A percentile compares a stretch with the other conserved stretches of the same genome.
Evolutionary conservation across 257 asterid species (phyloP).

Genomic region (Salvia miltiorrhiza): DNA sequence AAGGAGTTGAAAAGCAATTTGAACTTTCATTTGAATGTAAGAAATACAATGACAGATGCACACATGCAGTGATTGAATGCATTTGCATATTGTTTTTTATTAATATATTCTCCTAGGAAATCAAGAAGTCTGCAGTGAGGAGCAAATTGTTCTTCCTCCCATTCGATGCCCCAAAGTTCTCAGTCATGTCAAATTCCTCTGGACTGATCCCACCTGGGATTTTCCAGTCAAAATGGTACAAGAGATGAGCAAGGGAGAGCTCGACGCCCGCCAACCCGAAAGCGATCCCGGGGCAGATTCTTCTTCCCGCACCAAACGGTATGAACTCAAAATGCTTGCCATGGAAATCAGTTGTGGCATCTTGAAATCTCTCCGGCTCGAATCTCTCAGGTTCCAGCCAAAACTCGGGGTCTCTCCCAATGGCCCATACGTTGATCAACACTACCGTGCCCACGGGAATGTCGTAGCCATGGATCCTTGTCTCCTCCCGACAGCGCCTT

Average conservation of each 20-base stretch:
- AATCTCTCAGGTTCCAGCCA: slow-evolving; percentile 24
- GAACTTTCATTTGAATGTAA: neutral
- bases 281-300: slow-evolving; percentile 31
- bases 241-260: slow-evolving; percentile 23
- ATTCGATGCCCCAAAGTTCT: slow-evolving; percentile 27
- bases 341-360: slow-evolving; percentile 14
- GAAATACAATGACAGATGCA: neutral
- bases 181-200: slow-evolving; percentile 28
- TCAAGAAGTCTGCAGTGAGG: slow-evolving; percentile 15
- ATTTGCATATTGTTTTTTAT: neutral
- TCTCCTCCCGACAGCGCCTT: slow-evolving; percentile 19
- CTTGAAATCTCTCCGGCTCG: slow-evolving; percentile 24
- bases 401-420: slow-evolving; percentile 16
- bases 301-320: slow-evolving; percentile 36
- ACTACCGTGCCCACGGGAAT: slow-evolving; percentile 26
- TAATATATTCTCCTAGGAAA: neutral
- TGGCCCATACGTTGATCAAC: slow-evolving; percentile 31
- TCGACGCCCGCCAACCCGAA: slow-evolving; percentile 28
- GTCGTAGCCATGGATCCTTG: slow-evolving; percentile 22
- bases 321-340: slow-evolving; percentile 28
- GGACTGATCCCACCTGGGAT: slow-evolving; percentile 27
- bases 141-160: slow-evolving; percentile 27
- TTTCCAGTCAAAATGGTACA: slow-evolving; percentile 33
- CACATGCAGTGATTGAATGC: neutral
- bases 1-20: neutral